Base-by-base conservation (phyloP, 192 early-diverging fungal genomes). In the Spizellomyces punctatus region DNA sequence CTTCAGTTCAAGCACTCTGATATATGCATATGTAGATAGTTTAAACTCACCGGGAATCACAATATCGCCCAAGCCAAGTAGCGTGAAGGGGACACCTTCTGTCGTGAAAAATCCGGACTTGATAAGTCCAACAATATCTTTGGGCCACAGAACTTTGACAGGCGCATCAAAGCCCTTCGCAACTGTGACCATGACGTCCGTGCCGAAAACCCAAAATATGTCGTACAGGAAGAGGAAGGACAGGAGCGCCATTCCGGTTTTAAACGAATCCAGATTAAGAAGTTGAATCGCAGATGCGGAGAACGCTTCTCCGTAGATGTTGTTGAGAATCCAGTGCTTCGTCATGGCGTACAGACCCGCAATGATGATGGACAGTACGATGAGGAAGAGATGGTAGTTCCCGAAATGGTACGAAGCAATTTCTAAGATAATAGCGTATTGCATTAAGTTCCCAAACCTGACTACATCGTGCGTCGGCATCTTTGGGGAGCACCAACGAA, bases 131-230 rank as follows among this genome's bases (percentile, higher is more conserved):
- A 77, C 88, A 52, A 91, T 77, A 52, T 90, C 77, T 64, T 91
- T 91, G 46, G 96, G 94, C 78, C 89, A 95, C 47, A 96, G 79
- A 4, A 99, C 90, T 86, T 99, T 99, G 78, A 99, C 93, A 44
- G 96, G 96, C 6, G 93, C 94, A 74, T 99, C 96, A 79, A 98
- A 93, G 66, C 88, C 91, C 82, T 92, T 96, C 49, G 96, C 96
- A 21, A 99, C 96, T 8, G 92, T 91, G 6, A 98, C 96, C 96
- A 99, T 99, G 17, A 99, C 96, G 47, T 94, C 91, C 6, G 96
- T 98, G 46, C 95, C 95, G 85, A 99, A 99, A 67, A 99, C 96
- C 96, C 96, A 99, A 71, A 98, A 99, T 60, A 99, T 89, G 79
- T 99, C 96, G 75, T 99, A 99, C 27, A 95, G 77, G 81, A 99